Conservation (phyloP, 2,329 filamentous ascomycete genomes). For the Chaetomium sp. region DNA sequence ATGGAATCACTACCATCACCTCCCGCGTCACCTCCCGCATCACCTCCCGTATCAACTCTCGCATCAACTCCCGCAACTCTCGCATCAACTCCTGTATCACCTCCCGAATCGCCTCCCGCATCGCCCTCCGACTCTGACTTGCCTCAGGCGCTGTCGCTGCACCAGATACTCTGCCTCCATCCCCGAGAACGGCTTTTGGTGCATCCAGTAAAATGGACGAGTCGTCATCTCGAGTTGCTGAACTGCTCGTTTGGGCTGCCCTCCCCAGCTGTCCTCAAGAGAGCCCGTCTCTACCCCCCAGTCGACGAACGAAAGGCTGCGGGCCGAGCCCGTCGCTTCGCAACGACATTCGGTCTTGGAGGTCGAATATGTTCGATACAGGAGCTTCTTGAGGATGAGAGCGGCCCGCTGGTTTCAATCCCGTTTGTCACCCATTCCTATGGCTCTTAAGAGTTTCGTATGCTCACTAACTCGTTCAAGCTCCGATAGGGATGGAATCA, state of each 20-base stretch:
- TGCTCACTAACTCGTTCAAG: neutral
- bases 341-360: neutral
- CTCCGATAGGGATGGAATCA: neutral
- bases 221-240: constrained; percentile 4
- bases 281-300: neutral
- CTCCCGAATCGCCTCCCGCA: no score
- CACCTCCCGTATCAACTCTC: no score
- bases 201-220: constrained; percentile 4
- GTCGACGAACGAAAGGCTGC: neutral
- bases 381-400: neutral
- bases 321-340: neutral
- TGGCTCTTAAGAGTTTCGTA: no score
- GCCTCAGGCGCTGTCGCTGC: neutral
- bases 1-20: no score
- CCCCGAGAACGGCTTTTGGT: neutral
- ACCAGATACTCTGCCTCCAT: neutral
- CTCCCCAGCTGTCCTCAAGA: neutral
- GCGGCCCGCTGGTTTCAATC: neutral
- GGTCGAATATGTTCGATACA: neutral
- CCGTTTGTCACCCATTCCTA: neutral
- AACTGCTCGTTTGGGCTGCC: neutral
- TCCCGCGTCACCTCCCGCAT: no score
- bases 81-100: no score
- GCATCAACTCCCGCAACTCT: no score
- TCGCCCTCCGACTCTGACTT: neutral